Evolutionary conservation across 2,329 filamentous ascomycete species (phyloP).

Genomic region (Sclerotinia spermophila): DNA sequence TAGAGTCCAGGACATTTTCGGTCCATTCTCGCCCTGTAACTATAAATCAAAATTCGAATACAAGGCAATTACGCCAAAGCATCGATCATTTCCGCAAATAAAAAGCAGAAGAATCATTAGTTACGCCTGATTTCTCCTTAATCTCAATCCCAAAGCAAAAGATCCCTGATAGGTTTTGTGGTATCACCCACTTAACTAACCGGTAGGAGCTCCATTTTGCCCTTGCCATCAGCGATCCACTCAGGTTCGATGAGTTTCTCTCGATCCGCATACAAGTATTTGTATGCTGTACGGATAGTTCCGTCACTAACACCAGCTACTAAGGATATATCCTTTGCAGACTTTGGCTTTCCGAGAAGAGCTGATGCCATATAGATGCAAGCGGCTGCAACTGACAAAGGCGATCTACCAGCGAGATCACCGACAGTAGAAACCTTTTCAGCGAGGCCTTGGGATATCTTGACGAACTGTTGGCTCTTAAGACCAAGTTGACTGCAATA

Average conservation of each 20-base stretch:
- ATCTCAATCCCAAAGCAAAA: slow-evolving; percentile 14
- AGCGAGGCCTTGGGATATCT: slow-evolving; percentile 75
- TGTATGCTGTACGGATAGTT: slow-evolving; percentile 94
- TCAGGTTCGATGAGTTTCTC: slow-evolving; percentile 71
- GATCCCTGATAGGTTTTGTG: slow-evolving; percentile 19
- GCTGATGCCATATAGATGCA: slow-evolving; percentile 96
- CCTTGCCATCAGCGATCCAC: slow-evolving; percentile 69
- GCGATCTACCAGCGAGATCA: slow-evolving; percentile 82
- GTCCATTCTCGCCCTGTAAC: slow-evolving; percentile 23
- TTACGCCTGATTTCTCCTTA: not conserved
- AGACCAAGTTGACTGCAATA: slow-evolving; percentile 83
- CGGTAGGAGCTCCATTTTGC: slow-evolving; percentile 69
- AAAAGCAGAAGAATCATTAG: slow-evolving; percentile 20
- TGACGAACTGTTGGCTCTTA: slow-evolving; percentile 68
- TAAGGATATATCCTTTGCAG: slow-evolving; percentile 79
- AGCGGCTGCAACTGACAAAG: slow-evolving; percentile 87
- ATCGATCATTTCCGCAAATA: slow-evolving; percentile 20
- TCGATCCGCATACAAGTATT: slow-evolving; percentile 72
- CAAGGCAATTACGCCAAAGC: slow-evolving; percentile 20
- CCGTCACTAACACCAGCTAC: slow-evolving; percentile 92
- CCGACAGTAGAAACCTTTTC: slow-evolving; percentile 72
- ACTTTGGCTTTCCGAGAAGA: slow-evolving; percentile 73
- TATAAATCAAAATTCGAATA: slow-evolving; percentile 23
- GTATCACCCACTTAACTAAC: slow-evolving; percentile 36
- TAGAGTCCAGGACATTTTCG: slow-evolving; percentile 14